Base-by-base conservation (phyloP, 306 rosid genomes). In the Quercus wislizeni region DNA sequence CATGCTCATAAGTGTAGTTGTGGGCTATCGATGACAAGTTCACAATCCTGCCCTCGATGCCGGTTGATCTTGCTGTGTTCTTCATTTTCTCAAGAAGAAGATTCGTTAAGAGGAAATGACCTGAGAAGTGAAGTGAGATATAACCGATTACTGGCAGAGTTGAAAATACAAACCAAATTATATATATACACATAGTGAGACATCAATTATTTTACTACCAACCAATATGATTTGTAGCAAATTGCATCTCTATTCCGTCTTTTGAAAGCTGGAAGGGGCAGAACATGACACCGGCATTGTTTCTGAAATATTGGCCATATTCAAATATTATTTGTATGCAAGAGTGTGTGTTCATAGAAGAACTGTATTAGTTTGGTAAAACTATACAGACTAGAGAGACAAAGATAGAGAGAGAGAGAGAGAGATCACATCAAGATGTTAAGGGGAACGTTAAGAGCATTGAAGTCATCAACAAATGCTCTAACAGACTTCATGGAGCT, bases 221-320 rank as follows among this genome's bases (percentile, higher is more conserved):
- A 94, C 99, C 99, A 17, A 95, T 83, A 81, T 95, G 90, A 74
- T 95, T 95, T 58, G 99, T 95, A 25, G 91, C 92, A 81, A 93
- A 93, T 74, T 95, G 99, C 90, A 86, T 79, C 86, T 95, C 98
- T 33, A 95, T 85, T 21, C 92, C 96, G 82, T 95, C 98, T 55
- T 89, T 82, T 20, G 98, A 86, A 17, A 89, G 85, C 84, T 79
- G 84, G 80, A 85, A 91, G 12, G 98, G 98, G 74, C 99, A 93
- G 83, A 95, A 95, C 99, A 95, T 93, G 38, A 95, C 87, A 55
- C 99, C 97, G 73, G 98, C 99, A 76, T 95, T 95, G 93, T 95
- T 95, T 95, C 99, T 95, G 84, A 82, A 87, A 86, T 25, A 52
- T 46, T 74, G 23, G 28, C 52, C n/a, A 57, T 38, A 70, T 46